Percentiles rank a stretch among this genome's conserved stretches.
Evolutionary conservation across 2,329 filamentous ascomycete species (phyloP).

Genomic region (Cucurbitaria berberidis): DNA sequence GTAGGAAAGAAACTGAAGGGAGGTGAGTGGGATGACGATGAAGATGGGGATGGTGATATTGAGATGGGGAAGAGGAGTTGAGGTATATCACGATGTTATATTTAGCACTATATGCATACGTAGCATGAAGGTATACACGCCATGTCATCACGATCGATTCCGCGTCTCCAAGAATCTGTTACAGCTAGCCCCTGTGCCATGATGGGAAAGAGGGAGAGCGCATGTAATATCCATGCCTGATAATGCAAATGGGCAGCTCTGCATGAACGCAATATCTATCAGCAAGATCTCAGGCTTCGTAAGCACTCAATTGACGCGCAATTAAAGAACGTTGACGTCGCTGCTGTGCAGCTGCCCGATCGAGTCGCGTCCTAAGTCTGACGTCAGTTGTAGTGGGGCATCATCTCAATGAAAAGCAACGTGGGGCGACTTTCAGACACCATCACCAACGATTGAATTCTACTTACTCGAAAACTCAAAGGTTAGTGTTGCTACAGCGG

Average conservation of each 20-base stretch:
- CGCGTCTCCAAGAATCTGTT: not conserved
- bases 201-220: not conserved
- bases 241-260: not conserved
- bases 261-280: not conserved
- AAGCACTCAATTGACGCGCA: constrained; percentile 12
- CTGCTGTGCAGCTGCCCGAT: constrained; percentile 26
- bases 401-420: constrained; percentile 11
- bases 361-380: constrained; percentile 14
- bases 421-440: constrained; percentile 7
- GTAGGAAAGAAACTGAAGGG: constrained; percentile 68
- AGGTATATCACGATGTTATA: constrained; percentile 3
- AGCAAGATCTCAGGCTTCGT: constrained; percentile 4
- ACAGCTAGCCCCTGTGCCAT: no score
- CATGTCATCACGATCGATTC: not conserved
- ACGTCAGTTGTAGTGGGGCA: constrained; percentile 39
- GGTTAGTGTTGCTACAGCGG: not conserved
- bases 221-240: not conserved
- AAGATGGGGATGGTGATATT: constrained; percentile 58
- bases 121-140: not conserved
- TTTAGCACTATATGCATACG: not conserved
- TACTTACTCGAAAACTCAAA: not conserved
- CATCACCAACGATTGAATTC: not conserved
- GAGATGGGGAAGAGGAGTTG: constrained; percentile 76
- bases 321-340: constrained; percentile 34
- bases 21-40: constrained; percentile 46